A percentile compares a stretch with the other conserved stretches of the same genome.
These are phyloP conservation scores for Neopestalotiopsis clavispora DNA, from an alignment of 2,329 filamentous ascomycete genomes.

Conservation along the genomic window DNA sequence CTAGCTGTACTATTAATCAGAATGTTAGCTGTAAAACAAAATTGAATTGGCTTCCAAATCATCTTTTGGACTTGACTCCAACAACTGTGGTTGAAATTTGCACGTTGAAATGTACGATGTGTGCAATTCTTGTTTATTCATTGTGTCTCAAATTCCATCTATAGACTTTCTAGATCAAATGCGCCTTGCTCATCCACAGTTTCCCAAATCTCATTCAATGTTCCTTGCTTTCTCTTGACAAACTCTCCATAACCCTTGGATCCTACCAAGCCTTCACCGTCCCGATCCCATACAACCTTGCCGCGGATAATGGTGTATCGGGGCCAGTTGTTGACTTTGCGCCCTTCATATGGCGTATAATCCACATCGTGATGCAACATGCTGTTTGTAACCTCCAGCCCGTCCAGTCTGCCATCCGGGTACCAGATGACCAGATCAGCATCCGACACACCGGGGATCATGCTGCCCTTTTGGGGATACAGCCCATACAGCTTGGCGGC, in stretches of 20 bases:
- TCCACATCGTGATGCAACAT: conserved; percentile 66
- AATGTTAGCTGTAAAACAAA: too few species aligned
- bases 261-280: conserved; percentile 54
- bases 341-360: conserved; percentile 67
- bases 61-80: too few species aligned
- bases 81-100: too few species aligned
- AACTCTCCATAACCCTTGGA: conserved; percentile 26
- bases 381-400: conserved; percentile 52
- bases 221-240: conserved; percentile 23
- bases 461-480: conserved; percentile 53
- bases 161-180: conserved; percentile 37
- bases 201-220: conserved; percentile 24
- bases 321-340: conserved; percentile 63
- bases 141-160: neutral
- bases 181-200: conserved; percentile 35
- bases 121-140: neutral
- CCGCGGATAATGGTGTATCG: conserved; percentile 64
- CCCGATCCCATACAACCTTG: conserved; percentile 61
- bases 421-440: conserved; percentile 65
- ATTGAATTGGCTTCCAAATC: too few species aligned
- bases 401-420: conserved; percentile 46
- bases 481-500: conserved; percentile 63
- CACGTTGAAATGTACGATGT: too few species aligned
- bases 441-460: conserved; percentile 55
- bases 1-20: too few species aligned